phyloP scores from a whole-genome alignment of 805 yeast genomes.

The Candida easanensis region DNA sequence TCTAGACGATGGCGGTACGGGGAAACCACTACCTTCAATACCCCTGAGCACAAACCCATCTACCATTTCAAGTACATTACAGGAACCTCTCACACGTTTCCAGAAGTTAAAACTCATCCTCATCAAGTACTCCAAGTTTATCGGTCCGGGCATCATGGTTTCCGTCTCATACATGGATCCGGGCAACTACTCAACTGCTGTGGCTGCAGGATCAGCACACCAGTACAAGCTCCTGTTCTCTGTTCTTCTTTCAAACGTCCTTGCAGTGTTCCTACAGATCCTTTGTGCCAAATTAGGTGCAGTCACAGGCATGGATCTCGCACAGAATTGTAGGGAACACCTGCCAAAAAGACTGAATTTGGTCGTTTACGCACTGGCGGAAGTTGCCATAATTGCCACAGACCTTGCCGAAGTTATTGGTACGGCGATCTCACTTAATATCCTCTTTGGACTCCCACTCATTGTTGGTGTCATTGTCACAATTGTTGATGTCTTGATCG shows the following conservation, averaged over 20 bases:
- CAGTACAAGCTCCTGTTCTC: slow-evolving; percentile 77
- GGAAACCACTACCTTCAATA: neutral
- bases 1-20: too few species aligned
- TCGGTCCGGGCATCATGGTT: slow-evolving; percentile 97
- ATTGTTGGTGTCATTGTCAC: slow-evolving; percentile 83
- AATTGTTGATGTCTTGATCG: slow-evolving; percentile 79
- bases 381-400: slow-evolving; percentile 88
- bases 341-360: slow-evolving; percentile 61
- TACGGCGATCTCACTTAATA: slow-evolving; percentile 91
- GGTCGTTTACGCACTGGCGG: slow-evolving; percentile 73
- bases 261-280: slow-evolving; percentile 85
- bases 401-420: slow-evolving; percentile 98
- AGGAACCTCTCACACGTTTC: slow-evolving; percentile 4
- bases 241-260: slow-evolving; percentile 71
- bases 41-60: neutral
- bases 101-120: slow-evolving; percentile 22
- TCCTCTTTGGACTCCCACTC: slow-evolving; percentile 75
- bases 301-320: slow-evolving; percentile 90
- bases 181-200: slow-evolving; percentile 94
- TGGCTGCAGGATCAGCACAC: slow-evolving; percentile 88
- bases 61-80: too few species aligned
- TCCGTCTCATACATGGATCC: slow-evolving; percentile 97
- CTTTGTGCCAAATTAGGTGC: slow-evolving; percentile 87
- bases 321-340: slow-evolving; percentile 79
- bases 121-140: slow-evolving; percentile 54